These are phyloP conservation scores for Athelia sp. DNA, from an alignment of 1,284 basidiomycete species.

Conservation along the genomic window DNA sequence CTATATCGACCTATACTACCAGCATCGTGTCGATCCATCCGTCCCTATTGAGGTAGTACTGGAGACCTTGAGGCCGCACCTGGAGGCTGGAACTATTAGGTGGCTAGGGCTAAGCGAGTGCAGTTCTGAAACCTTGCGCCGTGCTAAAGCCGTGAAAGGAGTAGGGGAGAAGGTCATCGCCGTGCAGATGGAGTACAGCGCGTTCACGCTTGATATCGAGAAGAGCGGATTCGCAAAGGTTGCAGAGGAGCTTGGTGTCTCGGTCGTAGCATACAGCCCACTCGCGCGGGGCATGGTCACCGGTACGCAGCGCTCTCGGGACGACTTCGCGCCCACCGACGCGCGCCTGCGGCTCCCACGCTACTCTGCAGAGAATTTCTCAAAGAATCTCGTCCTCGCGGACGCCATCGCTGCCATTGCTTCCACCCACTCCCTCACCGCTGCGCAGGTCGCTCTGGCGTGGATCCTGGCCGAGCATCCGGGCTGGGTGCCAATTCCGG, in stretches of 20 bases:
- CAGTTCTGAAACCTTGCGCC: conserved; percentile 51
- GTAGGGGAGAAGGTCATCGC: conserved; percentile 41
- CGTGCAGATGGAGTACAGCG: conserved; percentile 61
- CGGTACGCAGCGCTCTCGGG: conserved; percentile 30
- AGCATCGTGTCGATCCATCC: conserved; percentile 34
- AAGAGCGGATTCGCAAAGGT: conserved; percentile 40
- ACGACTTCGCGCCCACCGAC: too few species aligned
- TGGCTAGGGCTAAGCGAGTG: conserved; percentile 62
- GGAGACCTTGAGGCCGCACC: neutral
- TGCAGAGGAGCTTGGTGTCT: conserved; percentile 47
- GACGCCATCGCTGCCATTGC: conserved; percentile 29
- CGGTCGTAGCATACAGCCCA: conserved; percentile 53
- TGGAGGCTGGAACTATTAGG: conserved; percentile 53
- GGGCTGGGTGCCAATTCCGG: conserved; percentile 8
- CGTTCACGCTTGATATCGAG: conserved; percentile 53
- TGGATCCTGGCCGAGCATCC: conserved; percentile 31
- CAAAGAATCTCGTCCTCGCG: conserved; percentile 35
- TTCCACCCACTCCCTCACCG: conserved; percentile 25
- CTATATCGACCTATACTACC: conserved; percentile 42
- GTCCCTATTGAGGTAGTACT: conserved; percentile 40
- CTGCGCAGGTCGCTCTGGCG: conserved; percentile 37
- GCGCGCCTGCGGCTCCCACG: conserved; percentile 14
- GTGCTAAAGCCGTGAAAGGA: conserved; percentile 52
- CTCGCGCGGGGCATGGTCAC: conserved; percentile 61
- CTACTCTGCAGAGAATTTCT: conserved; percentile 37